Conservation (phyloP, 2,329 filamentous ascomycete species). For the Colletotrichum liaoningense region DNA sequence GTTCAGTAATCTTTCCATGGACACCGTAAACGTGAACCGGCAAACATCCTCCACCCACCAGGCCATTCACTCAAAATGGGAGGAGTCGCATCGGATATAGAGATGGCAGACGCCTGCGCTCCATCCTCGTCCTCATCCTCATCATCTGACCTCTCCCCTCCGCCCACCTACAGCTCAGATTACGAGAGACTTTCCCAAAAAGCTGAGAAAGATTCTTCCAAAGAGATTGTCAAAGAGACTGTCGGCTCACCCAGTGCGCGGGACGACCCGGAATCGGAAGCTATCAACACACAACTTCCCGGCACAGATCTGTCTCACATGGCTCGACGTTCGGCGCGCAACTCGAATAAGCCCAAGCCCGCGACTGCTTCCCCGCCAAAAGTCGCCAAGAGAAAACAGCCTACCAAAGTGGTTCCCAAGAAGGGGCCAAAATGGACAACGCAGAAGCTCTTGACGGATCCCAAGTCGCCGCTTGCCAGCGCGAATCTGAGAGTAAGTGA, state of each 20-base stretch:
- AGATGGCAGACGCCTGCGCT: slow-evolving; percentile 28
- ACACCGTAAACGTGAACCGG: neutral
- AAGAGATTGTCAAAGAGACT: slow-evolving; percentile 3
- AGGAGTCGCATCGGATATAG: slow-evolving; percentile 20
- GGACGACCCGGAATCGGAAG: neutral
- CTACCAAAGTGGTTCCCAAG: slow-evolving; percentile 38
- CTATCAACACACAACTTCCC: neutral
- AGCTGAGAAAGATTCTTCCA: neutral
- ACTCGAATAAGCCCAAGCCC: slow-evolving; percentile 16
- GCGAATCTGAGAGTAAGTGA: slow-evolving; percentile 50
- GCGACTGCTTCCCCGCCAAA: neutral
- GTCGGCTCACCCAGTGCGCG: neutral
- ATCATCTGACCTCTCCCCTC: slow-evolving; percentile 16
- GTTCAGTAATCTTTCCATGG: neutral
- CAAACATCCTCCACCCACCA: neutral
- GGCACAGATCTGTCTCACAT: slow-evolving; percentile 13
- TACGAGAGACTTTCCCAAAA: neutral
- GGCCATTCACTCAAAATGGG: slow-evolving; percentile 14
- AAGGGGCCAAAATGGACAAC: slow-evolving; percentile 49
- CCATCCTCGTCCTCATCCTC: neutral
- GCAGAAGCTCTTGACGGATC: slow-evolving; percentile 48
- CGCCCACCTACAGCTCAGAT: neutral
- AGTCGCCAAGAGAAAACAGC: slow-evolving; percentile 22
- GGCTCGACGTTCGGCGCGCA: slow-evolving; percentile 23
- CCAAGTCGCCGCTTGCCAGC: slow-evolving; percentile 51